phyloP scores from a whole-genome alignment of 495 filamentous ascomycete species.

The Podospora didyma region DNA sequence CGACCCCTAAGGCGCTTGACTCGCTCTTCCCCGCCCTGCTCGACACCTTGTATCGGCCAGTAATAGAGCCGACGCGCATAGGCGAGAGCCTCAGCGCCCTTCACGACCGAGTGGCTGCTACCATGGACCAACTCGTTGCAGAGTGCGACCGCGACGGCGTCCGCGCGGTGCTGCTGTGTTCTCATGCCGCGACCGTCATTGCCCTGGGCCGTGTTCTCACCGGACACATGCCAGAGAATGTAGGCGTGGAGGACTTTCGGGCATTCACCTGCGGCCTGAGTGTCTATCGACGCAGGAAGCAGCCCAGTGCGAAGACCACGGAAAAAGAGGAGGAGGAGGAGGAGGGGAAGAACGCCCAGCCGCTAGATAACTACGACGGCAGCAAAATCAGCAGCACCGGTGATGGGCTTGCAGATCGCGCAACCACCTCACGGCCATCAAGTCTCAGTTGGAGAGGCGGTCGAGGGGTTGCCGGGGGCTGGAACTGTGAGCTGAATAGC shows the following conservation, averaged over 20 bases:
- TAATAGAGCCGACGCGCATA: constrained; percentile 58
- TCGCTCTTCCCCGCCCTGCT: constrained; percentile 60
- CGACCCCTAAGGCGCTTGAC: constrained; percentile 52
- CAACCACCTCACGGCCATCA: constrained; percentile 33
- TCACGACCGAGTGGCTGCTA: constrained; percentile 72
- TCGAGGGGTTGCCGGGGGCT: constrained; percentile 72
- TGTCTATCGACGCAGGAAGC: constrained; percentile 39
- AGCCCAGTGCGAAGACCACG: too few species aligned
- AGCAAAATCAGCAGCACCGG: neutral
- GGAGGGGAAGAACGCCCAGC: neutral
- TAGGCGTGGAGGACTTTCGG: constrained; percentile 69
- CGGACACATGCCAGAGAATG: constrained; percentile 65
- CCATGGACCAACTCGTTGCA: constrained; percentile 65
- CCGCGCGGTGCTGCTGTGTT: constrained; percentile 72
- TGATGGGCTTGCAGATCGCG: constrained; percentile 22
- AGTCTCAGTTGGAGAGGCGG: constrained; percentile 54
- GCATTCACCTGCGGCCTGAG: constrained; percentile 83
- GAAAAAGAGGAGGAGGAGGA: neutral
- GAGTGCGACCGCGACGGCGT: constrained; percentile 60
- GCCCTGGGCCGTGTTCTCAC: constrained; percentile 78
- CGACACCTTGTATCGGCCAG: constrained; percentile 50
- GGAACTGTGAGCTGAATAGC: constrained; percentile 74
- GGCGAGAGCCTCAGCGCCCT: constrained; percentile 77
- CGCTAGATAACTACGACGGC: neutral
- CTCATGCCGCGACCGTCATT: constrained; percentile 89